Evolutionary conservation across 1,284 basidiomycete genomes (phyloP), one percentile per base, ranked within the genome.

Genomic region (Sporisorium sorghi): DNA sequence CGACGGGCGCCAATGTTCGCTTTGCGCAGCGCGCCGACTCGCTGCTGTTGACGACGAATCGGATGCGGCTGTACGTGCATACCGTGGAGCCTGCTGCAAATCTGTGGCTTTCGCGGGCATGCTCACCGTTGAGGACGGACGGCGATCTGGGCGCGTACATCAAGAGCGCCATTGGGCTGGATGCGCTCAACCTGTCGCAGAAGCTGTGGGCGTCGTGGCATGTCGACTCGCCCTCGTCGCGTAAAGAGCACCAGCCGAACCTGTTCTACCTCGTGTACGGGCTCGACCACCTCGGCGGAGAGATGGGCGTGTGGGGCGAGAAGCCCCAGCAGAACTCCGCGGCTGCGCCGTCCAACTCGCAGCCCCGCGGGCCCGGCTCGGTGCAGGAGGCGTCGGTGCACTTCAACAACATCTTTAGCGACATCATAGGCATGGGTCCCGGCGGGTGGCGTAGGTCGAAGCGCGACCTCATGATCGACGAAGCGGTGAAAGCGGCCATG

Each of bases 401-500:
- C 14, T 69, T 76, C 53, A 47, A 62, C 44, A 44, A 71, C 35
- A 61, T 62, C 35, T 42, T 71, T 15, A 49, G 46, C 12, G 67
- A 69, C 42, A 19, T 75, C 2, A 30, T 62, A n/a, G 73, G 73
- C 15, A 67, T 67, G 60, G 63, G 57, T 15, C 64, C 68, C 1
- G 73, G 67, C 28, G 73, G 73, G 28, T 75, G 73, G 73, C 53
- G 60, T 10, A 46, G 64, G 32, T 75, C 73, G 5, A 65, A 71
- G 47, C 47, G 73, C 12, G 73, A 76, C 30, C 42, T 69, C 14
- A 66, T 69, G 64, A 69, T 76, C 23, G 73, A 76, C 46, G 73
- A 76, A 42, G 73, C 73, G 12, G 73, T 76, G 47, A 76, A 76
- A 37, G 73, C 73, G 1, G 65, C 65, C 11, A 76, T 76, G 73